A percentile compares a stretch with the other conserved stretches of the same genome.
Conservation (phyloP, 2,329 filamentous ascomycete species). For the Fonsecaea pugnacius region DNA sequence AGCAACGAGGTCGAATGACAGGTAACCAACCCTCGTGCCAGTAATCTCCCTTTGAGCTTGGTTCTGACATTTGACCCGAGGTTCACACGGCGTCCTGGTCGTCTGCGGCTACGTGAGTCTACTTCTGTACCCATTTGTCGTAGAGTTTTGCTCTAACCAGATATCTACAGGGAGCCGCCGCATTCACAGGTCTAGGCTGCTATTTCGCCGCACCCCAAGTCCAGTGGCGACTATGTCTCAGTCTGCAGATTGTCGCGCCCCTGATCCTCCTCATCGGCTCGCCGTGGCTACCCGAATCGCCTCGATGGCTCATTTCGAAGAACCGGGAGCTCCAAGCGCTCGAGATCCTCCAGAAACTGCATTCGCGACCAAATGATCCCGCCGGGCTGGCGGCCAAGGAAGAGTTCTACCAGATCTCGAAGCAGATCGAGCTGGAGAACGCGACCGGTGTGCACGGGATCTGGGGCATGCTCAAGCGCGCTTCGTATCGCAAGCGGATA, state of each 20-base stretch:
- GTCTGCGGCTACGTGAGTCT: constrained; percentile 23
- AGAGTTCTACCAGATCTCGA: constrained; percentile 51
- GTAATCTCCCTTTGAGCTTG: not conserved
- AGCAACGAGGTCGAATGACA: constrained; percentile 26
- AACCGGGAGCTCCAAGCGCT: constrained; percentile 46
- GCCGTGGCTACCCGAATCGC: constrained; percentile 46
- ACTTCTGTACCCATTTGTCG: constrained; percentile 1
- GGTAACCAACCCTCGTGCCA: constrained; percentile 10
- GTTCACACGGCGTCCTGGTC: constrained; percentile 21
- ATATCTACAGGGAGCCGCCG: constrained; percentile 13
- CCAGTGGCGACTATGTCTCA: constrained; percentile 26
- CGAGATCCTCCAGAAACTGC: constrained; percentile 49
- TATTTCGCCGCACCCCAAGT: constrained; percentile 20
- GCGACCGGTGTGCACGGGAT: constrained; percentile 38
- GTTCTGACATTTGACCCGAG: constrained; percentile 14
- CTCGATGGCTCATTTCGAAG: constrained; percentile 51
- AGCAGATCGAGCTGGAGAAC: constrained; percentile 49
- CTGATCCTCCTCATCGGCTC: constrained; percentile 47
- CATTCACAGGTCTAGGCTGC: constrained; percentile 23
- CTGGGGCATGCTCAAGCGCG: constrained; percentile 49
- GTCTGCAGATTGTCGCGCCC: constrained; percentile 47
- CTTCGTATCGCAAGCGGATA: constrained; percentile 46
- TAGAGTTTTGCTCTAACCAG: not conserved
- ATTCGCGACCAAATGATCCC: constrained; percentile 47
- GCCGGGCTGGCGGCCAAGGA: constrained; percentile 45